Conservation (phyloP, 75 land plant species). For the Selaginella moellendorffii region DNA sequence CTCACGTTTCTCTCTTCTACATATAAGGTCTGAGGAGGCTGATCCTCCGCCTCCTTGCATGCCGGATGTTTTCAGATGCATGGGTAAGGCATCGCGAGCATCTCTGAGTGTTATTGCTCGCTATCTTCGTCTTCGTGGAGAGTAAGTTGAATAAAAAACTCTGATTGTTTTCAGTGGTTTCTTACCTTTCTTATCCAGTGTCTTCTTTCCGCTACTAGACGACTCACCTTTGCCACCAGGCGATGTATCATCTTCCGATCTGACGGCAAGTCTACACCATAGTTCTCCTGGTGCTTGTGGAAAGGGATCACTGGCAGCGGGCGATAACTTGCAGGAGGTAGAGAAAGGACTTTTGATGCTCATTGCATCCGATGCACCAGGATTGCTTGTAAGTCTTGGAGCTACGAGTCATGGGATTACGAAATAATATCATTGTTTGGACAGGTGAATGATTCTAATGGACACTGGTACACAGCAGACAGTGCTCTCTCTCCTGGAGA, state of each 20-base stretch:
- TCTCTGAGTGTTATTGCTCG: slow-evolving; percentile 66
- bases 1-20: not conserved
- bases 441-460: slow-evolving; percentile 74
- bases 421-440: not conserved
- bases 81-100: slow-evolving; percentile 80
- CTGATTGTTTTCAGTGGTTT: not conserved
- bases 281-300: slow-evolving; percentile 30
- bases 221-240: slow-evolving; percentile 65
- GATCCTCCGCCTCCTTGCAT: slow-evolving; percentile 77
- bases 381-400: slow-evolving; percentile 47
- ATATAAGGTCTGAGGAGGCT: slow-evolving; percentile 35
- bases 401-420: not conserved
- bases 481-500: slow-evolving; percentile 53
- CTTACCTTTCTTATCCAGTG: slow-evolving; percentile 32
- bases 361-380: slow-evolving; percentile 71
- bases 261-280: slow-evolving; percentile 46
- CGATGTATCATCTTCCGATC: slow-evolving; percentile 65
- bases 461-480: slow-evolving; percentile 89
- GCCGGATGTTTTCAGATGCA: slow-evolving; percentile 58
- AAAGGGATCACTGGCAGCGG: slow-evolving; percentile 20
- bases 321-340: slow-evolving; percentile 39
- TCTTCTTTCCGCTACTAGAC: slow-evolving; percentile 67
- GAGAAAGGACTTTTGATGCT: slow-evolving; percentile 74
- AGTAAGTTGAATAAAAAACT: slow-evolving; percentile 30
- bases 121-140: slow-evolving; percentile 82